Evolutionary conservation across 2,329 filamentous ascomycete genomes (phyloP).

Genomic region (Fusarium sp.): DNA sequence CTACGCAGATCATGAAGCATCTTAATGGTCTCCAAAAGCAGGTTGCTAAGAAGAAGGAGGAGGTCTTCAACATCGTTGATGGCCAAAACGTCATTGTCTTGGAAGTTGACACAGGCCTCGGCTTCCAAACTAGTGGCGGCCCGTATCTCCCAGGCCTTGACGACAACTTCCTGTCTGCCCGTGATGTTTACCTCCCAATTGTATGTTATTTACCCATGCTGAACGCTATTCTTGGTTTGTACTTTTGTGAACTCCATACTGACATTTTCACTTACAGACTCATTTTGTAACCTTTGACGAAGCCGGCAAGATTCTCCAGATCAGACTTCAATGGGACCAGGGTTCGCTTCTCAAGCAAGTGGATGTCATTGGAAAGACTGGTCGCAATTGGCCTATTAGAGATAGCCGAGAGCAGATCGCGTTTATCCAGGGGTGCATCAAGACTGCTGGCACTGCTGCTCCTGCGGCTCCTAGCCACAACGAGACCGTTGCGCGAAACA

Average conservation of each 20-base stretch:
- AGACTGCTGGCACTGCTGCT: slow-evolving; percentile 58
- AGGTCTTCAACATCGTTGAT: slow-evolving; percentile 80
- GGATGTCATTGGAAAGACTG: slow-evolving; percentile 90
- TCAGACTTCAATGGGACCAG: slow-evolving; percentile 96
- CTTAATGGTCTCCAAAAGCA: slow-evolving; percentile 76
- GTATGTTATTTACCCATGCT: slow-evolving; percentile 66
- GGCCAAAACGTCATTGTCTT: slow-evolving; percentile 78
- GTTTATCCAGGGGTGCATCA: slow-evolving; percentile 75
- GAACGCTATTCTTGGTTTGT: slow-evolving; percentile 2
- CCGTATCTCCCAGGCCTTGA: slow-evolving; percentile 89
- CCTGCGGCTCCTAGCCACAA: slow-evolving; percentile 52
- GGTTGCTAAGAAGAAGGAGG: slow-evolving; percentile 86
- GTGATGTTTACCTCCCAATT: slow-evolving; percentile 81
- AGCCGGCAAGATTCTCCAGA: slow-evolving; percentile 83
- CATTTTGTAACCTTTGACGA: slow-evolving; percentile 89
- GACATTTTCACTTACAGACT: slow-evolving; percentile 63
- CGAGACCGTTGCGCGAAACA: slow-evolving; percentile 59
- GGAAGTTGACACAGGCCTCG: slow-evolving; percentile 85
- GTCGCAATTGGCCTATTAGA: slow-evolving; percentile 94
- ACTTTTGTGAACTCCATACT: slow-evolving; percentile 10
- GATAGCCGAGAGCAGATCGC: slow-evolving; percentile 87
- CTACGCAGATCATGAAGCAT: slow-evolving; percentile 86
- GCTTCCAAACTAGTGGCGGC: slow-evolving; percentile 85
- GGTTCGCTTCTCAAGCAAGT: slow-evolving; percentile 91
- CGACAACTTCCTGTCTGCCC: slow-evolving; percentile 92